Base-by-base conservation (phyloP, 371 early-diverging fungal genomes). In the Rhizopus microsporus region DNA sequence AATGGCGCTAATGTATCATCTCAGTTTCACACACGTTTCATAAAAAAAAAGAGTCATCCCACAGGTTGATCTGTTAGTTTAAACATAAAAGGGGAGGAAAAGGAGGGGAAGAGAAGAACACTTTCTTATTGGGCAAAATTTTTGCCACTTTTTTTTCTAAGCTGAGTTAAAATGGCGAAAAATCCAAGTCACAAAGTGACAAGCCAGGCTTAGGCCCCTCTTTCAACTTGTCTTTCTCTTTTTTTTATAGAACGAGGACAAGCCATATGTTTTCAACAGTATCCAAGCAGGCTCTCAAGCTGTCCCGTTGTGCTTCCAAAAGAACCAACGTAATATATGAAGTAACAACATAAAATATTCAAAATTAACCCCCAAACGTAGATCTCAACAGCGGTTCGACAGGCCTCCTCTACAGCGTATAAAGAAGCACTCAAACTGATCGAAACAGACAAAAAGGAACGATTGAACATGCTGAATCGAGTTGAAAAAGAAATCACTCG, bases 361-460 rank as follows among this genome's bases (percentile, higher is more conserved):
- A 43, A 43, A 46, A 17, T 46, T 7, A 46, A 17, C 15, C n/a
- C 7, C 1, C 29, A 46, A 46, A 1, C 38, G 13, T 56, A 62
- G 62, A 53, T 30, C 9, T 4, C 35, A n/a, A 35, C 31, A 50
- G 45, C 53, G 60, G 63, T 23, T 23, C 23, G 70, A 46, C 34
- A 58, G 32, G 60, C 63, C 54, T 65, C 66, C 35, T 57, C 63
- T n/a, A 77, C 80, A 8, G 88, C 90, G 15, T 91, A 86, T 63
- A 88, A 89, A 46, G 88, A 89, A 67, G 92, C 92, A 3, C 64
- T 91, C n/a, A 83, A 84, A 68, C 66, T 88, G 50, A 88, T 91
- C 48, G 72, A 80, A 43, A 64, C 71, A n/a, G 89, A 90, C 65
- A 84, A 81, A 65, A 63, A 73, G 35, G 79, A 78, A 54, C 80